Conservation (phyloP, 192 early-diverging fungal genomes). For the Geosiphon pyriformis region DNA sequence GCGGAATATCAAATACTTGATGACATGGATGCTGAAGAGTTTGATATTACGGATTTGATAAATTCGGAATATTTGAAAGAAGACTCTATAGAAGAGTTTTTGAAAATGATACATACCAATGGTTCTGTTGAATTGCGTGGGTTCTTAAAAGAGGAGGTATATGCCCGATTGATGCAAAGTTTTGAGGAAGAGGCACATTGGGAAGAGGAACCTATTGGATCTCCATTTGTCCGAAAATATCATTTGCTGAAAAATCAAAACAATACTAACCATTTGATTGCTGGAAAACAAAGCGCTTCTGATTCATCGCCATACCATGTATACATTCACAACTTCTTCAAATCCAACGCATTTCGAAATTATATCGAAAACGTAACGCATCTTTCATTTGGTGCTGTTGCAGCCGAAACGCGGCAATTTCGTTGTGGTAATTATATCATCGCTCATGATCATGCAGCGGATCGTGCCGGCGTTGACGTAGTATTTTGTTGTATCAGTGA, state of each 20-base stretch:
- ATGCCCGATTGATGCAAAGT: conserved; percentile 27
- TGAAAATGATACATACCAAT: conserved; percentile 40
- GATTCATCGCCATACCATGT: conserved; percentile 11
- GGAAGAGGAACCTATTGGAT: conserved; percentile 33
- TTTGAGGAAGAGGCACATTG: conserved; percentile 28
- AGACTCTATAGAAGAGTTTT: conserved; percentile 31
- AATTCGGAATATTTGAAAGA: conserved; percentile 42
- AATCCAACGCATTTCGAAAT: conserved; percentile 28
- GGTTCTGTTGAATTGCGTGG: conserved; percentile 36
- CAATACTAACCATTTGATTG: background rate
- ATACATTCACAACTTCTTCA: conserved; percentile 29
- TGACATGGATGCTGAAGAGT: background rate
- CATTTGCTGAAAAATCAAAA: conserved; percentile 25
- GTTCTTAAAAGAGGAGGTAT: conserved; percentile 35
- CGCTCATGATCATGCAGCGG: conserved; percentile 52
- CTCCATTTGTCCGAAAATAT: conserved; percentile 47
- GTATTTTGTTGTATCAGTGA: conserved; percentile 31
- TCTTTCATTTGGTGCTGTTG: conserved; percentile 15
- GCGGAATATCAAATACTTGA: background rate
- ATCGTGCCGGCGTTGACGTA: conserved; percentile 49
- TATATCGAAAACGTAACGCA: conserved; percentile 30
- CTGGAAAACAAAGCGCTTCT: conserved; percentile 6
- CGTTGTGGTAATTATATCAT: conserved; percentile 54
- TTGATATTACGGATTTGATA: conserved; percentile 35
- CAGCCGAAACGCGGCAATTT: conserved; percentile 41